A percentile compares a stretch with the other conserved stretches of the same genome.
Evolutionary conservation across 805 yeast genomes (phyloP).

Genomic region (Zygoascus bituminiphila): DNA sequence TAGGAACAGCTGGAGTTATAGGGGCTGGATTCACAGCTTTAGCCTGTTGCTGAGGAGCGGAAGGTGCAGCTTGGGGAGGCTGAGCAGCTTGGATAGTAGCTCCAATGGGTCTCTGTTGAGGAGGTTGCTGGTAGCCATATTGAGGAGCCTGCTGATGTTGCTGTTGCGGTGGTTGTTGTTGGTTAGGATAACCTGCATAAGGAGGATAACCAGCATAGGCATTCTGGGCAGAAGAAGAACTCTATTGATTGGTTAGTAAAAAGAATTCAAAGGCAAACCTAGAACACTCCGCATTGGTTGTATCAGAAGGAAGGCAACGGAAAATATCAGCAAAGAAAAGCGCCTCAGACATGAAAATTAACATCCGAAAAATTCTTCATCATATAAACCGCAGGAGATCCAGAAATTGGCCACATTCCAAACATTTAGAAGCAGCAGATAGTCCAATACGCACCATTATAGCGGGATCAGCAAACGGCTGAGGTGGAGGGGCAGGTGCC

Average conservation of each 20-base stretch:
- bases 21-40: not conserved
- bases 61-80: not conserved
- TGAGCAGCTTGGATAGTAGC: not conserved
- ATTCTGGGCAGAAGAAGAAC: not conserved
- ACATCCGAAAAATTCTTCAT: slow-evolving; percentile 27
- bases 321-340: slow-evolving; percentile 28
- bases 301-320: slow-evolving; percentile 44
- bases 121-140: not conserved
- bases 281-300: no score
- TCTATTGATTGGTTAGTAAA: not conserved
- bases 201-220: not conserved
- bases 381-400: slow-evolving; percentile 14
- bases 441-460: slow-evolving; percentile 27
- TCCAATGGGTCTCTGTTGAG: not conserved
- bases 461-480: slow-evolving; percentile 26
- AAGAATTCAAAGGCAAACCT: no score
- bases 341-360: slow-evolving; percentile 25
- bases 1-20: not conserved
- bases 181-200: slow-evolving; percentile 3
- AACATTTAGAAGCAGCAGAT: not conserved
- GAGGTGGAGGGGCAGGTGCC: slow-evolving; percentile 40
- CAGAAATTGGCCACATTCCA: not conserved
- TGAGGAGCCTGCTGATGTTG: slow-evolving; percentile 1
- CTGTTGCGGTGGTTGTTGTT: slow-evolving; percentile 5
- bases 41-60: not conserved